Percentiles rank a stretch among this genome's conserved stretches.
Evolutionary conservation across 2,329 filamentous ascomycete genomes (phyloP).

Genomic region (Cercospora brassicicola): DNA sequence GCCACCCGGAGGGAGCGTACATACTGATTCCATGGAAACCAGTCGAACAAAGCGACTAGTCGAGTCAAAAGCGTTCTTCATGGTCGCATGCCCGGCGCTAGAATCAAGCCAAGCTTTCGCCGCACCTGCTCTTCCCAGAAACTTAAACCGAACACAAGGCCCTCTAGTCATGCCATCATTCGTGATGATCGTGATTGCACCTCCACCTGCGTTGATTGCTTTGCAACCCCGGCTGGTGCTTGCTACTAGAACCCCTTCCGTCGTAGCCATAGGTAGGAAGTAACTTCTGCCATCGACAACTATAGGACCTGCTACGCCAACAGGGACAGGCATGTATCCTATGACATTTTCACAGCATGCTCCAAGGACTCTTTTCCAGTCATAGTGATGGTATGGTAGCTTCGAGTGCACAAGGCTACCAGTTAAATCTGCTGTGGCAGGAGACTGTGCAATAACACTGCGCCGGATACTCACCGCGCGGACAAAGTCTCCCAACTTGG

Average conservation of each 20-base stretch:
- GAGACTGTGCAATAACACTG: constrained; percentile 80
- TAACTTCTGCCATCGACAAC: constrained; percentile 93
- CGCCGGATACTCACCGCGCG: constrained; percentile 91
- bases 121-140: constrained; percentile 80
- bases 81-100: constrained; percentile 73
- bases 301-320: constrained; percentile 91
- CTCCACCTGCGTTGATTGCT: constrained; percentile 94
- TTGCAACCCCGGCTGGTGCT: constrained; percentile 92
- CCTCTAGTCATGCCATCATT: constrained; percentile 97
- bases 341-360: constrained; percentile 99
- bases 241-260: constrained; percentile 93
- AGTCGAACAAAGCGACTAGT: constrained; percentile 92
- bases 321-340: constrained; percentile 87
- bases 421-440: constrained; percentile 74
- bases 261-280: constrained; percentile 98
- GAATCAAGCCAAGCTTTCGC: constrained; percentile 97
- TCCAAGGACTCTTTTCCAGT: constrained; percentile 91
- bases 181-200: constrained; percentile 86
- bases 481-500: constrained; percentile 85
- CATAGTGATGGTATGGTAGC: constrained; percentile 85
- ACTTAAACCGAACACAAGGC: constrained; percentile 89
- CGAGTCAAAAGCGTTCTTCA: constrained; percentile 95
- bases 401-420: constrained; percentile 76
- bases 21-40: constrained; percentile 75
- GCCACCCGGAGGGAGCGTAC: too few species aligned